Percentiles rank a stretch among this genome's conserved stretches.
Conservation (phyloP, 2,329 filamentous ascomycete species). For the Fusarium aywerte region DNA sequence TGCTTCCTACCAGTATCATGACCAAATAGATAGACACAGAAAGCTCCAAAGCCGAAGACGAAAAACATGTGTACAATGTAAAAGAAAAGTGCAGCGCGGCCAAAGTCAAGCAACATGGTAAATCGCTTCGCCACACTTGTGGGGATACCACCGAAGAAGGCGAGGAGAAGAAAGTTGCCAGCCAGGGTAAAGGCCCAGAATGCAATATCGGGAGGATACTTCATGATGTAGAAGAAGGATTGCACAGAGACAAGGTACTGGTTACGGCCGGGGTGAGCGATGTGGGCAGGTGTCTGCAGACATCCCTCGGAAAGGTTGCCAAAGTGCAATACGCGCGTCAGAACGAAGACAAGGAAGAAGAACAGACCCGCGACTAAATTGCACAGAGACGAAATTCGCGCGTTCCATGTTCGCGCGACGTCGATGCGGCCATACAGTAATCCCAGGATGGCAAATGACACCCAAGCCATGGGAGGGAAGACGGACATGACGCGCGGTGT, state of each 20-base stretch:
- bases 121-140: constrained; percentile 45
- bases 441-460: constrained; percentile 59
- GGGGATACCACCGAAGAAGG: constrained; percentile 52
- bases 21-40: constrained; percentile 50
- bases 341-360: constrained; percentile 54
- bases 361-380: constrained; percentile 46
- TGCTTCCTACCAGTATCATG: constrained; percentile 47
- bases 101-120: constrained; percentile 55
- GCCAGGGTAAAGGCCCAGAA: constrained; percentile 57
- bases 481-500: constrained; percentile 50
- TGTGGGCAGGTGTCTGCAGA: constrained; percentile 54
- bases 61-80: constrained; percentile 55
- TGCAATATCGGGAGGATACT: constrained; percentile 60
- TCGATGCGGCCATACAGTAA: constrained; percentile 57
- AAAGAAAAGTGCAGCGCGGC: constrained; percentile 60
- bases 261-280: constrained; percentile 47
- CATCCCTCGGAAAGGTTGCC: constrained; percentile 59
- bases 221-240: constrained; percentile 60
- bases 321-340: constrained; percentile 55
- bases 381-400: constrained; percentile 41
- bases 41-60: constrained; percentile 44
- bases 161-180: constrained; percentile 54
- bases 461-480: constrained; percentile 59
- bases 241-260: constrained; percentile 55
- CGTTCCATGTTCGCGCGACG: constrained; percentile 49